Percentiles rank a stretch among this genome's conserved stretches.
These are phyloP conservation scores for Colletotrichum cereale DNA, from an alignment of 2,329 filamentous ascomycete genomes.

Conservation along the genomic window DNA sequence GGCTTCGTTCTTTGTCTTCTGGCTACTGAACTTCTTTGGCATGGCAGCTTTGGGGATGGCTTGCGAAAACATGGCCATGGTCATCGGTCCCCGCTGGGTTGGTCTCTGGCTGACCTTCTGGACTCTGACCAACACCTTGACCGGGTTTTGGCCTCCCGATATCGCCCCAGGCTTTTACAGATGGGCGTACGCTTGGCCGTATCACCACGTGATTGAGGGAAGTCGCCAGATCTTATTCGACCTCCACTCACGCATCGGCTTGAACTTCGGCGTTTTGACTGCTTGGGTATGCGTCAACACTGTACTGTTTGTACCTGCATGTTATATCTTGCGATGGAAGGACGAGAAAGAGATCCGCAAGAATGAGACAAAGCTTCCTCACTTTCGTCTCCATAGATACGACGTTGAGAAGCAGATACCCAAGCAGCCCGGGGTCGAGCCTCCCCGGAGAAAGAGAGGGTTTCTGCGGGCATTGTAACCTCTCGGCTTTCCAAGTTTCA, in stretches of 20 bases:
- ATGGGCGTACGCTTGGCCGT: conserved; percentile 33
- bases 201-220: conserved; percentile 31
- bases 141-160: conserved; percentile 29
- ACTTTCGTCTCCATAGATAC: conserved; percentile 18
- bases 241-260: conserved; percentile 26
- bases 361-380: conserved; percentile 13
- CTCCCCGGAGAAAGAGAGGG: conserved; percentile 22
- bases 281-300: conserved; percentile 29
- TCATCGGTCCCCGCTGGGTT: conserved; percentile 27
- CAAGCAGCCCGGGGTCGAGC: conserved; percentile 19
- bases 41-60: conserved; percentile 32
- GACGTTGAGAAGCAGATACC: conserved; percentile 21
- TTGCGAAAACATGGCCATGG: conserved; percentile 34
- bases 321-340: conserved; percentile 29
- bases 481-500: not conserved
- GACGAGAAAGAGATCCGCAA: conserved; percentile 21
- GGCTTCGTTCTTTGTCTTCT: conserved; percentile 25
- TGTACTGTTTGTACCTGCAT: conserved; percentile 8
- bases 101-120: conserved; percentile 29
- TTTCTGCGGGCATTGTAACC: conserved; percentile 19
- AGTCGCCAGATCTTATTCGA: conserved; percentile 29
- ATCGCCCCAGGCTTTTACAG: conserved; percentile 29
- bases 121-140: conserved; percentile 27
- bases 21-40: conserved; percentile 29
- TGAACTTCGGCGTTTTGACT: conserved; percentile 23